phyloP scores from a whole-genome alignment of 305 asterid genomes.

The Rubia peregrina region DNA sequence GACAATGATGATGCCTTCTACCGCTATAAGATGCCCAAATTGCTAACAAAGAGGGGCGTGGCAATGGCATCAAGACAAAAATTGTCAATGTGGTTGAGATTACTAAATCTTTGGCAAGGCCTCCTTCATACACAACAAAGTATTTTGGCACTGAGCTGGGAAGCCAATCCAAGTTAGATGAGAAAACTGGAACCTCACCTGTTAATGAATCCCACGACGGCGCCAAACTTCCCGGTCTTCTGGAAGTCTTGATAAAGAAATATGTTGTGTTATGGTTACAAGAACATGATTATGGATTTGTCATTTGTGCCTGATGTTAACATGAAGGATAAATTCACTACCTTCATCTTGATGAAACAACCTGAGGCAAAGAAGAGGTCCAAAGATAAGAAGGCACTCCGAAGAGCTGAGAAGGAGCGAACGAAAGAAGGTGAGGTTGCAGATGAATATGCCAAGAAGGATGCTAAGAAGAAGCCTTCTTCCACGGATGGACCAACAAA shows the following conservation, averaged over 20 bases:
- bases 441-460: constrained; percentile 37
- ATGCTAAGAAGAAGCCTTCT: constrained; percentile 31
- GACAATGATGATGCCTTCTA: constrained; percentile 47
- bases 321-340: constrained; percentile 38
- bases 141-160: constrained; percentile 43
- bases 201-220: constrained; percentile 43
- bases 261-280: constrained; percentile 41
- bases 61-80: constrained; percentile 44
- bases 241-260: constrained; percentile 36
- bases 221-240: constrained; percentile 37
- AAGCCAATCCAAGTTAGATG: constrained; percentile 43
- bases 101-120: constrained; percentile 41
- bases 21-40: constrained; percentile 44
- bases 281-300: no score
- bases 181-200: constrained; percentile 36
- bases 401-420: constrained; percentile 41
- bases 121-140: no score
- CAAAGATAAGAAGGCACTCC: constrained; percentile 35
- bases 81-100: constrained; percentile 40
- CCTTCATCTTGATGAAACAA: constrained; percentile 35
- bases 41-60: constrained; percentile 44
- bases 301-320: constrained; percentile 36
- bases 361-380: constrained; percentile 35
- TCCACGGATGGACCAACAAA: constrained; percentile 24
- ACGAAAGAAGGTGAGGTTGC: constrained; percentile 39